Evolutionary conservation across 2,329 filamentous ascomycete genomes (phyloP).

Genomic region (Nemania sp.): DNA sequence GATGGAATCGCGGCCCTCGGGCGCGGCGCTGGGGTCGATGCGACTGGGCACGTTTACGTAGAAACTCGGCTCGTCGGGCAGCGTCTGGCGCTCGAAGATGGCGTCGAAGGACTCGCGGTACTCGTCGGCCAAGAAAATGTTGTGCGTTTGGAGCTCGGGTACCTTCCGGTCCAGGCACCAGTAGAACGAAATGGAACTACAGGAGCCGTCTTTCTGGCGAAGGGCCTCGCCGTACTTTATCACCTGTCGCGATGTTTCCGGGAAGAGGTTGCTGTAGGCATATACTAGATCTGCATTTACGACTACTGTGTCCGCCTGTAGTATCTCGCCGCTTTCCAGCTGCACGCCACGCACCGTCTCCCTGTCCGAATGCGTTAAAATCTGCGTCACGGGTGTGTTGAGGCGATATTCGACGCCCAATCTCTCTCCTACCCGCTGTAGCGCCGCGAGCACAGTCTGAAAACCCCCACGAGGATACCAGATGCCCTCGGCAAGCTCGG

Average conservation of each 20-base stretch:
- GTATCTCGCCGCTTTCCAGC: constrained; percentile 67
- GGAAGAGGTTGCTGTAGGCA: constrained; percentile 77
- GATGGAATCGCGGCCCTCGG: constrained; percentile 71
- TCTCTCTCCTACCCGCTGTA: constrained; percentile 72
- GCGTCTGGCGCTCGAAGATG: constrained; percentile 76
- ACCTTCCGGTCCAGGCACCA: constrained; percentile 74
- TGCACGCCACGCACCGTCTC: constrained; percentile 68
- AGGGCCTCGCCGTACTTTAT: constrained; percentile 55
- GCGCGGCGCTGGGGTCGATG: constrained; percentile 75
- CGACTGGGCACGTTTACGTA: constrained; percentile 82
- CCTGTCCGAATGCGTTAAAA: constrained; percentile 66
- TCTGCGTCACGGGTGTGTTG: constrained; percentile 66
- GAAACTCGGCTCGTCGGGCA: constrained; percentile 77
- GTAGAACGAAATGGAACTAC: constrained; percentile 82
- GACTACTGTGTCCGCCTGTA: constrained; percentile 74
- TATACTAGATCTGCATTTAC: constrained; percentile 82
- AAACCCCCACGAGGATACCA: constrained; percentile 81
- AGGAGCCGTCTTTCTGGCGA: constrained; percentile 68
- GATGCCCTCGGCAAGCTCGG: constrained; percentile 80
- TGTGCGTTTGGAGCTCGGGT: constrained; percentile 75
- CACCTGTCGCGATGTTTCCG: constrained; percentile 52
- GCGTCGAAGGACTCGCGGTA: constrained; percentile 80
- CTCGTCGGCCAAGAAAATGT: constrained; percentile 81
- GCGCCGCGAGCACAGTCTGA: constrained; percentile 71
- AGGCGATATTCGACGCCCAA: constrained; percentile 73